A percentile compares a stretch with the other conserved stretches of the same genome.
Conservation (phyloP, 495 filamentous ascomycete genomes). For the Xylaria bambusicola region DNA sequence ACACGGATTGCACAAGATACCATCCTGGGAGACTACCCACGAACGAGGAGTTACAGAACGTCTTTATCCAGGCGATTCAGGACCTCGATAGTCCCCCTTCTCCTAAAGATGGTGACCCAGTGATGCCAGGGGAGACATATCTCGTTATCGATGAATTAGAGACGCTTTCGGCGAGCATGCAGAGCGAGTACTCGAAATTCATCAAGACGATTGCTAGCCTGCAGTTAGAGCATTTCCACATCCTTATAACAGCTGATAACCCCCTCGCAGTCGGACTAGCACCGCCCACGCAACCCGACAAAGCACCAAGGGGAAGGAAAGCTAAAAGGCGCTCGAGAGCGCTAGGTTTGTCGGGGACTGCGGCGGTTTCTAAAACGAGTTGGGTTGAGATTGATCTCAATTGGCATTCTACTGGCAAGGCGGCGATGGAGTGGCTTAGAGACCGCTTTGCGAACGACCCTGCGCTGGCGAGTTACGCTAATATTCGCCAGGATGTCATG, state of each 20-base stretch:
- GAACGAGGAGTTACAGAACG: neutral
- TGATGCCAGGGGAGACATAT: conserved; percentile 1
- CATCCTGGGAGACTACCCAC: conserved; percentile 1
- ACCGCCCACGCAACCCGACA: neutral
- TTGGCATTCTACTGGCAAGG: neutral
- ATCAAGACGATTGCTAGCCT: neutral
- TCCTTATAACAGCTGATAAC: neutral
- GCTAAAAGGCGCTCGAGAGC: neutral
- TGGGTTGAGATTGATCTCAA: neutral
- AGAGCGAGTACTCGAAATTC: neutral
- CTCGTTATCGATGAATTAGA: neutral
- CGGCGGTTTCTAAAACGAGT: neutral
- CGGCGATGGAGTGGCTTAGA: conserved; percentile 3
- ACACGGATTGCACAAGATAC: neutral
- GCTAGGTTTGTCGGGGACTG: too few species aligned
- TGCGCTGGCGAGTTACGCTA: neutral
- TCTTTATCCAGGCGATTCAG: neutral
- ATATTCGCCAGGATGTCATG: neutral
- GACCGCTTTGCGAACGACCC: neutral
- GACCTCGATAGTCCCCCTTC: neutral
- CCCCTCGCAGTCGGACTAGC: neutral
- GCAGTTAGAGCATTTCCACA: neutral
- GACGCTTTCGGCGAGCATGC: neutral
- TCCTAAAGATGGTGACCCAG: neutral
- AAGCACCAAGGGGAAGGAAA: too few species aligned